These are phyloP conservation scores for Dactylellina cionopaga DNA, from an alignment of 2,329 filamentous ascomycete species.

Conservation along the genomic window DNA sequence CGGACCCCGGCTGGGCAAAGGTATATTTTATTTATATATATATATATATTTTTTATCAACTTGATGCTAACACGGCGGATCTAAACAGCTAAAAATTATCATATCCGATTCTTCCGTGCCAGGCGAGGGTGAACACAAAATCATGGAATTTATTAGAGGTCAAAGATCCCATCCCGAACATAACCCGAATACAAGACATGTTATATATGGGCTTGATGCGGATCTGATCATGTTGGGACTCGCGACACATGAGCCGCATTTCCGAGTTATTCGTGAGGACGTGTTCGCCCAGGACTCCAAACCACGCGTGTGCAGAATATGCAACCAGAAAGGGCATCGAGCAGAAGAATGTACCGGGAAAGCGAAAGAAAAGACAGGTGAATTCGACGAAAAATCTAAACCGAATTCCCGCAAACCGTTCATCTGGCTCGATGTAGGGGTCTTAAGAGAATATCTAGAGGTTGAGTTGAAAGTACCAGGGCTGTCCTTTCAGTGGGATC, in stretches of 20 bases:
- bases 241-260: slow-evolving; percentile 96
- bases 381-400: slow-evolving; percentile 77
- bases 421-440: slow-evolving; percentile 95
- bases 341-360: slow-evolving; percentile 84
- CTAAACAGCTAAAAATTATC: slow-evolving; percentile 80
- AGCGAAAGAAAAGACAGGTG: slow-evolving; percentile 78
- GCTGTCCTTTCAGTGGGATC: slow-evolving; percentile 86
- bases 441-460: slow-evolving; percentile 90
- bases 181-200: slow-evolving; percentile 95
- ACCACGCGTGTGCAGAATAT: slow-evolving; percentile 82
- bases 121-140: slow-evolving; percentile 98
- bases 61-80: slow-evolving; percentile 56
- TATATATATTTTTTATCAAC: background rate
- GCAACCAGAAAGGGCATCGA: slow-evolving; percentile 91
- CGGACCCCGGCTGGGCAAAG: slow-evolving; percentile 92
- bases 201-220: slow-evolving; percentile 97
- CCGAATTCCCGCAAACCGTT: slow-evolving; percentile 82
- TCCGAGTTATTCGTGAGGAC: slow-evolving; percentile 94
- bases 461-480: slow-evolving; percentile 85
- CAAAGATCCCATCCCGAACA: slow-evolving; percentile 90
- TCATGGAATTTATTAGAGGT: slow-evolving; percentile 97
- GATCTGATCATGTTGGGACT: slow-evolving; percentile 98
- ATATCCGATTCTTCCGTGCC: slow-evolving; percentile 98
- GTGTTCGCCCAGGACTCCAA: slow-evolving; percentile 92
- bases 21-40: background rate